These are phyloP conservation scores for Keithomyces neogunnii DNA, from an alignment of 2,329 filamentous ascomycete species.

Conservation along the genomic window DNA sequence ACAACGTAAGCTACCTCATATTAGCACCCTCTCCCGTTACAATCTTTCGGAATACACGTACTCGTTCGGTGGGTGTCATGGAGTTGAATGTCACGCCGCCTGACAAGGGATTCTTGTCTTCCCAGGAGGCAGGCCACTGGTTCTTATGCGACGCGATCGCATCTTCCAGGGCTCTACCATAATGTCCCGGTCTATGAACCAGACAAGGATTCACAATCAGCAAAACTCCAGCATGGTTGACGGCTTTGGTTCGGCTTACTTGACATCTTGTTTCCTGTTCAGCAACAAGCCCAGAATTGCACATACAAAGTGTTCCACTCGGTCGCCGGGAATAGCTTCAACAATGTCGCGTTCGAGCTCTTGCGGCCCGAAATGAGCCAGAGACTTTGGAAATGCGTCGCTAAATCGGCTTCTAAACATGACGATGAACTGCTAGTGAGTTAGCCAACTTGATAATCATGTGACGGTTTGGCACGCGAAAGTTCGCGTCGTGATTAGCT, in stretches of 20 bases:
- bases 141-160: constrained; percentile 74
- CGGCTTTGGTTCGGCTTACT: constrained; percentile 52
- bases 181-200: constrained; percentile 69
- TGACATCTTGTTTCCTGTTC: constrained; percentile 97
- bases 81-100: constrained; percentile 73
- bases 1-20: constrained; percentile 60
- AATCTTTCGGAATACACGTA: constrained; percentile 33
- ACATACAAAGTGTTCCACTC: constrained; percentile 82
- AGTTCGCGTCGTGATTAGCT: constrained; percentile 40
- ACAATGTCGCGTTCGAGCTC: constrained; percentile 85
- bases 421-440: constrained; percentile 71
- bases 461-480: constrained; percentile 35
- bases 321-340: constrained; percentile 69
- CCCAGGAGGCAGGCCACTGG: constrained; percentile 86
- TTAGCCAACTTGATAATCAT: constrained; percentile 2
- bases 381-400: constrained; percentile 79
- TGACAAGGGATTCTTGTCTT: constrained; percentile 71
- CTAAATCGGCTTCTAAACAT: constrained; percentile 95
- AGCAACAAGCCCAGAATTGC: constrained; percentile 79
- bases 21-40: constrained; percentile 4
- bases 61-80: constrained; percentile 74
- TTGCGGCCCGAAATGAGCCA: constrained; percentile 86
- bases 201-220: constrained; percentile 11
- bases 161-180: constrained; percentile 88
- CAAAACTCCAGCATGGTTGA: neutral